Percentiles rank a stretch among this genome's conserved stretches.
Evolutionary conservation across 805 yeast genomes (phyloP).

Genomic region (Suhomyces tanzawaensis): DNA sequence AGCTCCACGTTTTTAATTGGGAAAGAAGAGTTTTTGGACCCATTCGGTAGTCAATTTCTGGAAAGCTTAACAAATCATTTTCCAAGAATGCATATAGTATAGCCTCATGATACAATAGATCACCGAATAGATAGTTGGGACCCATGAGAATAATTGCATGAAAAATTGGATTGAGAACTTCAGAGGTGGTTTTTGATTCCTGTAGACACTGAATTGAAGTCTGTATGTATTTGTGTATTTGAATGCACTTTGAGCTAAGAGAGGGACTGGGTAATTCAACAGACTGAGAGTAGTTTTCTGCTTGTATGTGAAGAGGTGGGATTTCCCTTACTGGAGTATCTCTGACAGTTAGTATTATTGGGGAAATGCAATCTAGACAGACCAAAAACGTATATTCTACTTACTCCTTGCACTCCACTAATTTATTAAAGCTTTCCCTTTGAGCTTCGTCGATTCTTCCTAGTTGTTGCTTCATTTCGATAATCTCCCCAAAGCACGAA

Average conservation of each 20-base stretch:
- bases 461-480: background rate
- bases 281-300: constrained; percentile 13
- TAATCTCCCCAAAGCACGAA: constrained; percentile 13
- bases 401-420: background rate
- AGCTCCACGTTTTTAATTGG: constrained; percentile 9
- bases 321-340: background rate
- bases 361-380: too few species aligned
- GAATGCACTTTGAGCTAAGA: constrained; percentile 16
- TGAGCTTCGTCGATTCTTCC: background rate
- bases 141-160: constrained; percentile 12
- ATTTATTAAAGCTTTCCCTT: background rate
- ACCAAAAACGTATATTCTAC: background rate
- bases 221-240: background rate
- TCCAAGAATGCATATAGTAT: constrained; percentile 8
- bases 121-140: constrained; percentile 15
- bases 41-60: constrained; percentile 16
- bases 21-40: constrained; percentile 11
- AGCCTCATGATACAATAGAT: constrained; percentile 5
- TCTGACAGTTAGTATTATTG: too few species aligned
- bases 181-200: too few species aligned
- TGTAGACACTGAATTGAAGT: too few species aligned
- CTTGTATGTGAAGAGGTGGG: constrained; percentile 22
- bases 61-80: constrained; percentile 10
- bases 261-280: constrained; percentile 18
- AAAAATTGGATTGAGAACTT: constrained; percentile 7